Evolutionary conservation across 2,329 filamentous ascomycete species (phyloP), one percentile per base, ranked within the genome.

Genomic region (Aspergillus calidoustus): DNA sequence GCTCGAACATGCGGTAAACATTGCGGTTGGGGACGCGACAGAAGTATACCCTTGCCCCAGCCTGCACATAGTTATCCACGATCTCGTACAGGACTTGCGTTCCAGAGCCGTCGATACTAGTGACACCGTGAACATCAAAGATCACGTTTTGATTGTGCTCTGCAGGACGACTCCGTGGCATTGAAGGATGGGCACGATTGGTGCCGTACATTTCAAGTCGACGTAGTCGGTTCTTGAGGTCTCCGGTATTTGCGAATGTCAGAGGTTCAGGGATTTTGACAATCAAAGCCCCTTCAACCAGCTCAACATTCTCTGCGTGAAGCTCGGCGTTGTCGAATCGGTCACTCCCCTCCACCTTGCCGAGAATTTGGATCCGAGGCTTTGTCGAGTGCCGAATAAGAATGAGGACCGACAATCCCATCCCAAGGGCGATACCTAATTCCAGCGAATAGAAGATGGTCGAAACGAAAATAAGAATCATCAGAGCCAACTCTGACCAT

Each of bases 41-140:
- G 74, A 83, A 83, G 62, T 81, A 82, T 0, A 83, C 79, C 7
- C 79, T 71, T 1, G 94, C 92, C 0, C 90, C 91, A 4, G 89
- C 83, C 38, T 90, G 85, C n/a, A 89, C 82, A 74, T 98, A 98
- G 31, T 82, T 85, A 52, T 87, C 82, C 17, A 99, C 92, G 68
- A 98, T 98, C 77, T 98, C 95, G 51, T 87, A 86, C 3, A 99
- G 82, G 0, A 98, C 94, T 78, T 98, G 95, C 0, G 92, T 91
- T 1, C 94, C 95, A 0, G 93, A 96, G 6, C 93, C 95, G 74
- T 99, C 95, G 70, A 99, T 88, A 30, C 90, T 91, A 0, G 93
- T 97, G 3, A 99, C 95, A n/a, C 95, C 95, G 69, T 98, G 94
- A 7, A 98, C 93, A 74, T 99, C 95, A 71, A 99, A 98, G 64